Percentiles rank a stretch among this genome's conserved stretches.
Evolutionary conservation across 805 yeast species (phyloP).

Genomic region (Zygotorulaspora sp.): DNA sequence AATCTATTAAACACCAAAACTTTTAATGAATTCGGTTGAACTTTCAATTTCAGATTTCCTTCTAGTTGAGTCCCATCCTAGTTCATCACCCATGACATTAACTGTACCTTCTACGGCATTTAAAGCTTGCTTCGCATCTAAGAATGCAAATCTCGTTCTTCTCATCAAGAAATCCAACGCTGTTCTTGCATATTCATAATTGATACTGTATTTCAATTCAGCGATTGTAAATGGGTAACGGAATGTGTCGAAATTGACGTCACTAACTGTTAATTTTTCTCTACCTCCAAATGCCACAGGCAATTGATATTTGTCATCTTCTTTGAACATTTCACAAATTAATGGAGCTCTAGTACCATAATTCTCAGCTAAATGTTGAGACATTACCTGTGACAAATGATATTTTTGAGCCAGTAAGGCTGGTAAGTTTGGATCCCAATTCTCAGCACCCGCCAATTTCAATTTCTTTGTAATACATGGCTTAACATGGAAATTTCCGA

Average conservation of each 20-base stretch:
- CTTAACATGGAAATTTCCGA: slow-evolving; percentile 39
- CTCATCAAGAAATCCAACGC: slow-evolving; percentile 89
- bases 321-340: slow-evolving; percentile 53
- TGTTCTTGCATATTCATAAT: slow-evolving; percentile 80
- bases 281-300: slow-evolving; percentile 60
- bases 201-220: slow-evolving; percentile 76
- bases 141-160: slow-evolving; percentile 88
- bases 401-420: slow-evolving; percentile 79
- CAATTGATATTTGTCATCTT: slow-evolving; percentile 50
- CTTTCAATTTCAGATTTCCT: slow-evolving; percentile 45
- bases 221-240: slow-evolving; percentile 88
- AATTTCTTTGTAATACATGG: slow-evolving; percentile 42
- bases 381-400: slow-evolving; percentile 64
- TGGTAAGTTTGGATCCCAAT: slow-evolving; percentile 66
- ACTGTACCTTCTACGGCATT: slow-evolving; percentile 80
- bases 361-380: slow-evolving; percentile 76
- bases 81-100: slow-evolving; percentile 75
- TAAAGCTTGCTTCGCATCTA: slow-evolving; percentile 80
- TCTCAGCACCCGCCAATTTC: slow-evolving; percentile 74
- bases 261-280: slow-evolving; percentile 25
- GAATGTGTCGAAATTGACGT: slow-evolving; percentile 38
- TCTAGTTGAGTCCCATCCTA: slow-evolving; percentile 66
- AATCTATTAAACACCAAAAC: slow-evolving; percentile 46
- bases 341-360: slow-evolving; percentile 88
- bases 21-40: slow-evolving; percentile 55